A percentile compares a stretch with the other conserved stretches of the same genome.
Conservation (phyloP, 805 yeast genomes). For the Aciculoconidium aculeatum region DNA sequence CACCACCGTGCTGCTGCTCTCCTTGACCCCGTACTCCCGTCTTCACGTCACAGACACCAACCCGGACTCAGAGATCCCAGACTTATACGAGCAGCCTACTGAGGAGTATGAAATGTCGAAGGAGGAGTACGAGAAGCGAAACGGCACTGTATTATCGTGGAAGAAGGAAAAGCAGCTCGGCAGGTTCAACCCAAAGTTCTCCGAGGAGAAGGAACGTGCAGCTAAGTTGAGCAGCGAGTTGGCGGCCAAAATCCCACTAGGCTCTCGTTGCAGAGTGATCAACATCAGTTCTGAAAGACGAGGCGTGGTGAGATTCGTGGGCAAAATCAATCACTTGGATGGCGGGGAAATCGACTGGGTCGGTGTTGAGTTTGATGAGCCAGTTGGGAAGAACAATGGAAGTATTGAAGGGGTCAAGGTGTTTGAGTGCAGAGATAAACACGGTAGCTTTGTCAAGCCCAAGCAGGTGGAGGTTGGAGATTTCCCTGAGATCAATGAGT, state of each 20-base stretch:
- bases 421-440: slow-evolving; percentile 50
- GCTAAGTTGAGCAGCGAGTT: slow-evolving; percentile 25
- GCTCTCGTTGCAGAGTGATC: slow-evolving; percentile 49
- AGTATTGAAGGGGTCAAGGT: slow-evolving; percentile 52
- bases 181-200: slow-evolving; percentile 55
- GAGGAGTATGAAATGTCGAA: slow-evolving; percentile 49
- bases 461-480: slow-evolving; percentile 63
- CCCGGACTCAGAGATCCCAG: slow-evolving; percentile 45
- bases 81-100: slow-evolving; percentile 32
- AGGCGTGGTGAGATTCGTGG: slow-evolving; percentile 69
- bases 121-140: slow-evolving; percentile 53
- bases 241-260: slow-evolving; percentile 32
- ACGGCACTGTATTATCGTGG: slow-evolving; percentile 71
- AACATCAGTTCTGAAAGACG: slow-evolving; percentile 47
- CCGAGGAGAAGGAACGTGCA: slow-evolving; percentile 19
- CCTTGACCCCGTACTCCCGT: slow-evolving; percentile 37
- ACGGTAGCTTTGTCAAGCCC: slow-evolving; percentile 81
- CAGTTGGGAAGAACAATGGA: slow-evolving; percentile 85
- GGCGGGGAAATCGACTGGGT: slow-evolving; percentile 54
- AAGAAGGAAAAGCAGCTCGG: slow-evolving; percentile 66
- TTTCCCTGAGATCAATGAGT: slow-evolving; percentile 44
- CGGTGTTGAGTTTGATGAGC: slow-evolving; percentile 81
- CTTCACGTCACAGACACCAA: slow-evolving; percentile 56
- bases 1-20: slow-evolving; percentile 18
- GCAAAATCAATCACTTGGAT: slow-evolving; percentile 58